Evolutionary conservation across 441 rosid genomes (phyloP), one percentile per base, ranked within the genome.

Genomic region (Populus hybrid): DNA sequence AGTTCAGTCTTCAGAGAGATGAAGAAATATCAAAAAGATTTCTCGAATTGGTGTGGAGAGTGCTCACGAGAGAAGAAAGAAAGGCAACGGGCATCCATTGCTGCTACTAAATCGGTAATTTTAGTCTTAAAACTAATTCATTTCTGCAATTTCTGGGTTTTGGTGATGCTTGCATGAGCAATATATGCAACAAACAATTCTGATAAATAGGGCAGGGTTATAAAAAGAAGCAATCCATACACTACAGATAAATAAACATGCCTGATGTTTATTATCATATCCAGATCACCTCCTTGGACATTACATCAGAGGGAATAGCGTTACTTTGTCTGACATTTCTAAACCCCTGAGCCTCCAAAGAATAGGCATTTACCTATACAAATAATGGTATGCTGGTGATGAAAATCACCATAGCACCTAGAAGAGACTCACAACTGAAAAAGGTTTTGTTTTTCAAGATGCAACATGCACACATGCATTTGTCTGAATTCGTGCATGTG

Each of bases 31-130:
- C 95, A 89, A 74, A 89, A 84, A 78, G 92, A 89, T 79, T 90
- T 84, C 86, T 86, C 94, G 23, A 86, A 88, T 82, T 93, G 98
- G 98, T 93, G 98, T 70, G 95, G 94, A 74, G 97, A 94, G 80
- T 94, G 98, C 81, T 57, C 35, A 19, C 88, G 89, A n/a, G 91
- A 85, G 81, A 92, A 89, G 87, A 84, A 83, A 79, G 96, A 82
- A 67, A 85, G 91, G 81, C 93, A 87, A 76, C 82, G 38, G 28
- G 50, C 70, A 74, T 84, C 88, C 24, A 66, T 90, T 80, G 87
- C 84, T 66, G 88, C 89, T 68, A 81, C 90, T 77, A 91, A 85
- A 85, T 82, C 83, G 87, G 98, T 92, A 93, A 75, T 67, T 61
- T 63, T n/a, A n/a, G 7, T 30, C 0, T 32, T 26, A 11, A 32